These are phyloP conservation scores for Pythium chondricola DNA, from an alignment of 352 stramenopile genomes.

Conservation along the genomic window DNA sequence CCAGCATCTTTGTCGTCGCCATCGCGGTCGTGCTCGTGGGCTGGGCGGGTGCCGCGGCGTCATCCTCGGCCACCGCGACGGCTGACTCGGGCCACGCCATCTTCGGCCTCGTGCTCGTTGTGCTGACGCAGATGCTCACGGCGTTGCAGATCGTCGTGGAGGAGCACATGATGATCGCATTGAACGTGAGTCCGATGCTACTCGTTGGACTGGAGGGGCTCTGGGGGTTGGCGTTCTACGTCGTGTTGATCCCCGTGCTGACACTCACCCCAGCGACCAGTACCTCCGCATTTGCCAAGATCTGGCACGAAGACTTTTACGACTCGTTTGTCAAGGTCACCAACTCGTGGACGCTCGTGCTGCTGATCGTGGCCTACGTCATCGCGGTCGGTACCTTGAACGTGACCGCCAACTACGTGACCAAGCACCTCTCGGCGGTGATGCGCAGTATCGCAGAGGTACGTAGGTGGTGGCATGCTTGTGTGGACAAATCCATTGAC, in stretches of 20 bases:
- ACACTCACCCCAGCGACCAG: conserved; percentile 38
- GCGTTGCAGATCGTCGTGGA: conserved; percentile 88
- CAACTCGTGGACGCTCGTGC: conserved; percentile 56
- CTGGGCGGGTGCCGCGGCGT: conserved; percentile 35
- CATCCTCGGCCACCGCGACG: conserved; percentile 8
- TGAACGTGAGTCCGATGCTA: conserved; percentile 84
- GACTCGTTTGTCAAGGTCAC: conserved; percentile 72
- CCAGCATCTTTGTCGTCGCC: conserved; percentile 72
- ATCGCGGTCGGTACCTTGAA: conserved; percentile 76
- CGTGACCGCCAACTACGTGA: conserved; percentile 80
- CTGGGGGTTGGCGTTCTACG: conserved; percentile 82
- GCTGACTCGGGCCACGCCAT: conserved; percentile 41
- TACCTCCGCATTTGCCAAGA: conserved; percentile 49
- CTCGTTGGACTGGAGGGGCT: conserved; percentile 84
- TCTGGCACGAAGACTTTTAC: conserved; percentile 79
- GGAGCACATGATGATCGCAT: conserved; percentile 79
- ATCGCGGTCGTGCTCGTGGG: conserved; percentile 63
- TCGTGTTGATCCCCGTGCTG: conserved; percentile 61
- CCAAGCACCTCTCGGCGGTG: conserved; percentile 78
- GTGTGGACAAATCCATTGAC: no score
- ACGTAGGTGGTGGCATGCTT: no score
- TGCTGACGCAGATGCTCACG: conserved; percentile 72
- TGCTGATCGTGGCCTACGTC: conserved; percentile 56
- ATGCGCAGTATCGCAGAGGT: conserved; percentile 82
- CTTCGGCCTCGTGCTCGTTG: conserved; percentile 71